These are phyloP conservation scores for Umbilicus rupestris DNA, from an alignment of 164 flowering plant genomes.

Conservation along the genomic window DNA sequence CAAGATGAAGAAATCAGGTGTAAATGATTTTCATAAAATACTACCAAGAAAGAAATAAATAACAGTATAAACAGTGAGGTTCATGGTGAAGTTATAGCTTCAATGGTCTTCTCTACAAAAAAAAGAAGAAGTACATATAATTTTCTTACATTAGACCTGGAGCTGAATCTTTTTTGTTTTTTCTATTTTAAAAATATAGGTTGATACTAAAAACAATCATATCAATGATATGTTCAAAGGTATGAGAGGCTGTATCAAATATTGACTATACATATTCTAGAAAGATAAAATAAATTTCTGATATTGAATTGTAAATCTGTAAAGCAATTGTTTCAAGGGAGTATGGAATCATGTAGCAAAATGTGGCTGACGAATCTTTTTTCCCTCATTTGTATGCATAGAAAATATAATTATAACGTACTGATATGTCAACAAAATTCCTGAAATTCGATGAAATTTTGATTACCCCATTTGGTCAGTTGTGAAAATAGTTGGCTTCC, in stretches of 20 bases:
- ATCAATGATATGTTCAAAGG: background rate
- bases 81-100: no score
- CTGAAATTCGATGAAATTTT: background rate
- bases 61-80: no score
- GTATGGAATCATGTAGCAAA: background rate
- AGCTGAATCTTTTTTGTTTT: no score
- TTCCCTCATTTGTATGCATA: background rate
- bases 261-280: background rate
- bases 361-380: background rate
- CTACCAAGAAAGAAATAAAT: background rate
- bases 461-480: slow-evolving; percentile 52
- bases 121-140: background rate
- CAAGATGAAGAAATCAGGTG: slow-evolving; percentile 4
- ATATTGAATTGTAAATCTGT: background rate
- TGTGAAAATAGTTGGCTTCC: slow-evolving; percentile 64
- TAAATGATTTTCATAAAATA: background rate
- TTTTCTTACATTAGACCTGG: background rate
- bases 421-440: background rate
- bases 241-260: background rate
- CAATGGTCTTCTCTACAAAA: background rate
- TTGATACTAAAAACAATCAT: background rate
- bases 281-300: background rate
- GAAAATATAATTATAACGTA: background rate
- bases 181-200: no score
- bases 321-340: background rate